A percentile compares a stretch with the other conserved stretches of the same genome.
Conservation (phyloP, 306 rosid genomes). For the Trifolium fragiferum region DNA sequence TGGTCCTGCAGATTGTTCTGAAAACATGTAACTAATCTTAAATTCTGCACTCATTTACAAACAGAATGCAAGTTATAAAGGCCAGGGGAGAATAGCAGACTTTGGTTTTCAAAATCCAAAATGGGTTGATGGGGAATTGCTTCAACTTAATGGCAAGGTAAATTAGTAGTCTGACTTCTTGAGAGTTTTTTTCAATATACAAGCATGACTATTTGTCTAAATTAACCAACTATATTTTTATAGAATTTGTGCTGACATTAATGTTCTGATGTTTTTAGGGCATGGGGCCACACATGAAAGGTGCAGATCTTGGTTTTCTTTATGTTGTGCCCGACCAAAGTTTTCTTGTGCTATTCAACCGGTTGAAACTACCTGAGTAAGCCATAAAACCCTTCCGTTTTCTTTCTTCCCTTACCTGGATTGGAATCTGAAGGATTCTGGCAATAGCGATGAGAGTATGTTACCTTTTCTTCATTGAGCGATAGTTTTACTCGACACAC, state of each 20-base stretch:
- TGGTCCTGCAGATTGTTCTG: conserved; percentile 32
- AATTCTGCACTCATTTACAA: conserved; percentile 33
- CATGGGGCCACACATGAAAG: conserved; percentile 87
- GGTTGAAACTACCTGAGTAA: conserved; percentile 86
- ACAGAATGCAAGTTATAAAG: conserved; percentile 88
- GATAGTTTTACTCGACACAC: conserved; percentile 32
- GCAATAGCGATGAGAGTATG: conserved; percentile 40
- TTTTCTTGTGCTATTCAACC: conserved; percentile 91
- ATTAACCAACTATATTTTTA: not conserved
- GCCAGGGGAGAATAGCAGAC: conserved; percentile 96
- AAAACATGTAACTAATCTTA: conserved; percentile 26
- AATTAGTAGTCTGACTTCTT: conserved; percentile 29
- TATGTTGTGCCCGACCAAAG: conserved; percentile 89
- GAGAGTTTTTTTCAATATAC: conserved; percentile 17
- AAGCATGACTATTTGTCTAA: conserved; percentile 32
- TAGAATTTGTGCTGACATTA: conserved; percentile 30
- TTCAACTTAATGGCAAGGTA: conserved; percentile 95
- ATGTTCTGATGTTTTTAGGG: conserved; percentile 61
- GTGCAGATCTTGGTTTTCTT: conserved; percentile 96
- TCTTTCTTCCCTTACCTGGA: conserved; percentile 24
- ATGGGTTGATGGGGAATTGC: conserved; percentile 98
- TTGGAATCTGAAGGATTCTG: conserved; percentile 39
- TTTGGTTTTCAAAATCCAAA: conserved; percentile 79
- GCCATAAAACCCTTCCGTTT: conserved; percentile 30
- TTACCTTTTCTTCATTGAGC: conserved; percentile 28